Evolutionary conservation across 2,329 filamentous ascomycete genomes (phyloP).

Genomic region (Metarhizium guizhouense): DNA sequence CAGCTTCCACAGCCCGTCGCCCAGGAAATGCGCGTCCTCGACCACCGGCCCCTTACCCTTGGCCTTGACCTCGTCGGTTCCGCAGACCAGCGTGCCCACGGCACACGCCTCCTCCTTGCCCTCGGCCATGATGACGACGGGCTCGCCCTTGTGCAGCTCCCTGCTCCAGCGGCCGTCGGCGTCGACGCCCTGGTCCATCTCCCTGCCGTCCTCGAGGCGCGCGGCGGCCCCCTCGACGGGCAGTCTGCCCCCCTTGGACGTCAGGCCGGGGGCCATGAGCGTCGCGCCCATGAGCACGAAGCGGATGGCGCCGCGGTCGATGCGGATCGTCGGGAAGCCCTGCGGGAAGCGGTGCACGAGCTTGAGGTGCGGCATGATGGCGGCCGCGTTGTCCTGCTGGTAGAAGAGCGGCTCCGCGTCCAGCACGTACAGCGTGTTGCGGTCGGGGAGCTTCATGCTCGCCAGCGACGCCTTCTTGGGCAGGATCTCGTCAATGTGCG

Average conservation of each 20-base stretch:
- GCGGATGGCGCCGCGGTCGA: slow-evolving; percentile 91
- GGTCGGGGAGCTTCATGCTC: slow-evolving; percentile 87
- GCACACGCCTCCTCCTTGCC: slow-evolving; percentile 89
- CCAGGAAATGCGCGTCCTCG: slow-evolving; percentile 87
- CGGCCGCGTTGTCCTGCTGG: slow-evolving; percentile 64
- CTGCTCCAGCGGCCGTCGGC: slow-evolving; percentile 48
- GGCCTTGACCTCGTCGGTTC: slow-evolving; percentile 85
- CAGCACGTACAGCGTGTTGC: slow-evolving; percentile 80
- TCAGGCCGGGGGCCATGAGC: slow-evolving; percentile 92
- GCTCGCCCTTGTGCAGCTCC: slow-evolving; percentile 70
- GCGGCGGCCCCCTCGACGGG: slow-evolving; percentile 42
- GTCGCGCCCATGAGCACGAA: slow-evolving; percentile 92
- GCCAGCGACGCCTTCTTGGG: slow-evolving; percentile 91
- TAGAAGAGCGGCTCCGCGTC: slow-evolving; percentile 77
- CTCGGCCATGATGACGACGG: slow-evolving; percentile 85
- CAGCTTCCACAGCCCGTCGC: slow-evolving; percentile 86
- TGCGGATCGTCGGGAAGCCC: slow-evolving; percentile 75
- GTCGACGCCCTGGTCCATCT: slow-evolving; percentile 33
- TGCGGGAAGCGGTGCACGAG: slow-evolving; percentile 85
- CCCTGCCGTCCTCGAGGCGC: slow-evolving; percentile 28
- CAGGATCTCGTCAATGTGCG: slow-evolving; percentile 86
- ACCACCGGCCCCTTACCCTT: slow-evolving; percentile 93
- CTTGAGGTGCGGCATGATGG: slow-evolving; percentile 77
- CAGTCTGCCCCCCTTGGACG: slow-evolving; percentile 70
- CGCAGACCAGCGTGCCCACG: slow-evolving; percentile 73